A percentile compares a stretch with the other conserved stretches of the same genome.
Evolutionary conservation across 495 filamentous ascomycete species (phyloP).

Genomic region (Staphylotrichum tortipilum): DNA sequence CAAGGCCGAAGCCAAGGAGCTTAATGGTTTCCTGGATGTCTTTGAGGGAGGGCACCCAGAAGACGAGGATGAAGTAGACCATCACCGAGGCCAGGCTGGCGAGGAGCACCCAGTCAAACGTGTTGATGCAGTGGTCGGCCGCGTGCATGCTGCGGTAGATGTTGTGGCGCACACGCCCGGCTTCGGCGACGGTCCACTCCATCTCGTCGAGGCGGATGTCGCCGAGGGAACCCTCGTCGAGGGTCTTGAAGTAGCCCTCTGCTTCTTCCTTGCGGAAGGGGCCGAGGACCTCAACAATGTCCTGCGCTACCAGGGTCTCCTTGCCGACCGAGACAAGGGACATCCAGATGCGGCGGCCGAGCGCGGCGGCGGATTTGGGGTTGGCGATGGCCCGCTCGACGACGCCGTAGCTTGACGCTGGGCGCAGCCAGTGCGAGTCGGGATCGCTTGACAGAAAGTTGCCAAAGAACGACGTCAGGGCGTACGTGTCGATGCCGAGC

Average conservation of each 20-base stretch:
- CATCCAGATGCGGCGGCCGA: constrained; percentile 25
- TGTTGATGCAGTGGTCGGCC: constrained; percentile 25
- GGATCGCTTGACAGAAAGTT: constrained; percentile 19
- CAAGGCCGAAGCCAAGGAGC: constrained; percentile 62
- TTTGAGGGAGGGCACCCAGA: constrained; percentile 20
- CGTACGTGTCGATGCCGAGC: constrained; percentile 22
- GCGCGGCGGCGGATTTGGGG: constrained; percentile 41
- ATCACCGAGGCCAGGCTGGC: constrained; percentile 54
- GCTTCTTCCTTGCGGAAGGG: constrained; percentile 23
- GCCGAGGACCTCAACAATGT: constrained; percentile 26
- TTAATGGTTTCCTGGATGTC: constrained; percentile 32
- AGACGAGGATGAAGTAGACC: constrained; percentile 51
- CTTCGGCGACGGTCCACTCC: constrained; percentile 19
- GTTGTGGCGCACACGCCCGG: constrained; percentile 19
- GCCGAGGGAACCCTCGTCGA: constrained; percentile 24
- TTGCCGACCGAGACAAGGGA: constrained; percentile 24
- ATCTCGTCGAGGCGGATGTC: constrained; percentile 27
- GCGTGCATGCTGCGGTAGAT: constrained; percentile 26
- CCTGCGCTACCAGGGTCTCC: constrained; percentile 17
- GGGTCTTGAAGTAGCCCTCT: constrained; percentile 16
- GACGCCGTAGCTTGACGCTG: constrained; percentile 19
- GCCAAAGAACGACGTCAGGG: constrained; percentile 23
- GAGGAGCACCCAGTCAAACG: constrained; percentile 23
- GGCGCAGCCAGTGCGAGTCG: constrained; percentile 21
- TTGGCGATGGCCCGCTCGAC: constrained; percentile 24